phyloP scores from a whole-genome alignment of 306 rosid genomes.

The Castanea crenata region DNA sequence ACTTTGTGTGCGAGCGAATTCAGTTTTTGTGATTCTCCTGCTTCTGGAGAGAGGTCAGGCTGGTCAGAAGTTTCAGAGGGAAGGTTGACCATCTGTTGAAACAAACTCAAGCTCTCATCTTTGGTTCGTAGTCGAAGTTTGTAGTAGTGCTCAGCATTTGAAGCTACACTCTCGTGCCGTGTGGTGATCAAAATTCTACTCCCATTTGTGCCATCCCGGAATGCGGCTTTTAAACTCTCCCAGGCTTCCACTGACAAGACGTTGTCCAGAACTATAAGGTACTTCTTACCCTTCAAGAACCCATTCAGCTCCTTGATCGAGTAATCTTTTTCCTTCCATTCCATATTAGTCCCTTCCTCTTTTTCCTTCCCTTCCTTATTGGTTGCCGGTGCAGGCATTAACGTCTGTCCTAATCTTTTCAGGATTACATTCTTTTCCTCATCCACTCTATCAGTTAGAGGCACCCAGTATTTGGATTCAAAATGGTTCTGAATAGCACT shows the following conservation, averaged over 20 bases:
- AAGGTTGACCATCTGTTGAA: conserved; percentile 9
- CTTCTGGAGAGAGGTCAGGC: background rate
- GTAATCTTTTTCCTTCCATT: too few species aligned
- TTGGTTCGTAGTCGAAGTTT: conserved; percentile 11
- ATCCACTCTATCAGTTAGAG: too few species aligned
- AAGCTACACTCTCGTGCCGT: background rate
- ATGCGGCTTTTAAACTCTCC: background rate
- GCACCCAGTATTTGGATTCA: too few species aligned
- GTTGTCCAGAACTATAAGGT: conserved; percentile 16
- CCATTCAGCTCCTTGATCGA: too few species aligned
- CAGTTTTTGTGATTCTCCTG: too few species aligned
- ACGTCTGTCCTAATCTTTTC: too few species aligned
- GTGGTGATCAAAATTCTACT: conserved; percentile 14
- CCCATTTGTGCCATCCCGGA: background rate
- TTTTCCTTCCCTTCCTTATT: too few species aligned
- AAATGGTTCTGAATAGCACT: background rate
- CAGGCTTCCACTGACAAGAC: background rate
- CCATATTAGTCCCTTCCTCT: too few species aligned
- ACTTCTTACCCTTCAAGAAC: background rate
- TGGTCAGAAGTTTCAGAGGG: background rate
- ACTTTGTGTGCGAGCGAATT: too few species aligned
- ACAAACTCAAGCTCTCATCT: conserved; percentile 21
- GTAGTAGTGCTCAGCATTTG: background rate
- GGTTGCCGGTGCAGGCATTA: too few species aligned
- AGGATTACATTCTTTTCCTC: too few species aligned